Evolutionary conservation across 73 alveolate species (phyloP).

Genomic region (Tetrahymena borealis): DNA sequence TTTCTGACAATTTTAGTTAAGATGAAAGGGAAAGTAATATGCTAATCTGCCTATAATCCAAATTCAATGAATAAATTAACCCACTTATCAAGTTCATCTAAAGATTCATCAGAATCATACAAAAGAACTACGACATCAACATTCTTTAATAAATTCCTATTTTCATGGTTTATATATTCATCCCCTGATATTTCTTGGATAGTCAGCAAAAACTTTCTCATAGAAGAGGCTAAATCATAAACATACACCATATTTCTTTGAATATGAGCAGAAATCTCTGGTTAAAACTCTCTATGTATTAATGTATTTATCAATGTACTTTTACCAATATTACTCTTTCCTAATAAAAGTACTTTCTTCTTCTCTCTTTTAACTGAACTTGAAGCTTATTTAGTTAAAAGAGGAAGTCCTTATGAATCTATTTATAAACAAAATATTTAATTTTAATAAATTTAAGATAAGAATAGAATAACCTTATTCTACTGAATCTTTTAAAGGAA

Average conservation of each 20-base stretch:
- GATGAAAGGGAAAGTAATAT: background rate
- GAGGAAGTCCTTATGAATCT: background rate
- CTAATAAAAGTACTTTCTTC: background rate
- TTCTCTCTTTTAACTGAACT: background rate
- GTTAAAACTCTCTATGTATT: background rate
- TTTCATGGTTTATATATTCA: background rate
- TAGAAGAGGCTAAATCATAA: background rate
- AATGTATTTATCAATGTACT: background rate
- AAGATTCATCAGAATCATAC: background rate
- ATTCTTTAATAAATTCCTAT: background rate
- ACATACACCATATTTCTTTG: background rate
- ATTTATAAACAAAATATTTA: background rate
- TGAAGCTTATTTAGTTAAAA: background rate
- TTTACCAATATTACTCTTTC: background rate
- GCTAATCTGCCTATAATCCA: background rate
- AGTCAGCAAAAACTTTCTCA: background rate
- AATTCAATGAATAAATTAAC: background rate
- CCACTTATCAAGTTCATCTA: background rate
- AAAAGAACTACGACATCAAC: background rate
- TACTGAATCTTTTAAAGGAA: background rate
- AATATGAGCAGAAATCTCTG: background rate
- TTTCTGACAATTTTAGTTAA: background rate
- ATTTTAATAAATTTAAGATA: background rate
- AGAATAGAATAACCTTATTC: too few species aligned
- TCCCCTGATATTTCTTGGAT: background rate